These are phyloP conservation scores for Kodamaea kakaduensis DNA, from an alignment of 805 yeast genomes.

Conservation along the genomic window DNA sequence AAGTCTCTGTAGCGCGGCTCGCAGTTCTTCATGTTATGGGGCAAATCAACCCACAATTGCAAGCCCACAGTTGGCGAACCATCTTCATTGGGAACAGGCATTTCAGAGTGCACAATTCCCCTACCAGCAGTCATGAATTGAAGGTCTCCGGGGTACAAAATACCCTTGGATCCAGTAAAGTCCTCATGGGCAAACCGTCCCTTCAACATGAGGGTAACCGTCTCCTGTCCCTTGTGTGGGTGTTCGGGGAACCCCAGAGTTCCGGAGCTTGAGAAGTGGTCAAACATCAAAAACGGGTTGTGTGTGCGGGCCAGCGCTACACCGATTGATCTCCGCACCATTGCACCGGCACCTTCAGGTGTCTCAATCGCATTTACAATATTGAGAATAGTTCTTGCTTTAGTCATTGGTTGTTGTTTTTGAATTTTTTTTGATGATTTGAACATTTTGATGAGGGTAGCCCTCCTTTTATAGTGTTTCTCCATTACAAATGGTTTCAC, in stretches of 20 bases:
- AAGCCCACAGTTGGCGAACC: conserved; percentile 57
- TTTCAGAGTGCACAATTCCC: conserved; percentile 83
- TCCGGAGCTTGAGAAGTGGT: conserved; percentile 65
- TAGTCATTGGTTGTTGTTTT: not conserved
- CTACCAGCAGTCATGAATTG: conserved; percentile 94
- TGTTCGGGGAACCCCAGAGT: conserved; percentile 80
- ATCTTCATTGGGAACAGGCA: conserved; percentile 57
- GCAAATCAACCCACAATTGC: conserved; percentile 88
- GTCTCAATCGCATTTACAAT: conserved; percentile 57
- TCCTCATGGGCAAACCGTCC: conserved; percentile 81
- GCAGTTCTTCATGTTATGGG: conserved; percentile 55
- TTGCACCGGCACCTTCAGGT: conserved; percentile 83
- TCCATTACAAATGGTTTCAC: no score
- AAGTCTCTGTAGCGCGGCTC: conserved; percentile 79
- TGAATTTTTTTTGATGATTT: not conserved
- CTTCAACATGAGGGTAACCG: conserved; percentile 62
- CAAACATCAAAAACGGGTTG: conserved; percentile 77
- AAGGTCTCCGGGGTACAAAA: conserved; percentile 74
- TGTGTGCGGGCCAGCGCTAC: conserved; percentile 63
- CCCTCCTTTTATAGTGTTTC: no score
- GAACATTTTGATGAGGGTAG: no score
- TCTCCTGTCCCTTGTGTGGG: conserved; percentile 80
- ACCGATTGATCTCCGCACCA: conserved; percentile 80
- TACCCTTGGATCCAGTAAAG: conserved; percentile 77
- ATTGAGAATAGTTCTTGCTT: conserved; percentile 28